Base-by-base conservation (phyloP, 2,329 filamentous ascomycete genomes). In the Hortaea sp. region DNA sequence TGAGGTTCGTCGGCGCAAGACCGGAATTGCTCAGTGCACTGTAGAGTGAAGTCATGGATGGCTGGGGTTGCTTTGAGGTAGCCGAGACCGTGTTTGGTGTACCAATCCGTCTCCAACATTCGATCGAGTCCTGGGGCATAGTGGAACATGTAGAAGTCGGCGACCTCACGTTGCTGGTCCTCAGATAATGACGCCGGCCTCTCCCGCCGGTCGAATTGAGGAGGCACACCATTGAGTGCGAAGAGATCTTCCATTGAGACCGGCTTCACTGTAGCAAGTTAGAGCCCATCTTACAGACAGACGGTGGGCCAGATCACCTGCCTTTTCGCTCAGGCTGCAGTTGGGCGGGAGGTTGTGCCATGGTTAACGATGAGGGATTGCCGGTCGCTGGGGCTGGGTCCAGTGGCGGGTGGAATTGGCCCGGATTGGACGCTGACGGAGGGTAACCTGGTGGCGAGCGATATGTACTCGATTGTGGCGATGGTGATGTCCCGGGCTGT, bases 51-150 rank as follows among this genome's bases (percentile, higher is more conserved):
- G 44, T 81, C 78, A 55, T 84, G 71, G n/a, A 87, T 69, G 29
- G 70, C 67, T 29, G 72, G 67, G 59, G 84, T 74, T 32, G 65
- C 66, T 48, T 79, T 66, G 2, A 84, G 65, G 44, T 72, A 66
- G n/a, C 62, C 63, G 45, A 75, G 68, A 45, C 74, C 77, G 53
- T 72, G 72, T 34, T 67, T 69, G 28, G 70, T 78, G 67, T 87
- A 95, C 89, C 89, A 97, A 29, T 74, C 76, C 5, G 87, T 85
- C 64, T 95, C 89, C 51, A 94, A 77, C 51, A 92, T 82, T 42
- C 77, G 76, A 64, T 86, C 82, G 41, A 92, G 76, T 6, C 81
- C 84, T 1, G 76, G 77, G 4, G 82, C 84, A 63, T 92, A 94
- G 53, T 88, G 81, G 53, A 83, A 82, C 56, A 78, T 76, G 65